These are phyloP conservation scores for Apocynum venetum DNA, from an alignment of 257 asterid genomes.

Conservation along the genomic window DNA sequence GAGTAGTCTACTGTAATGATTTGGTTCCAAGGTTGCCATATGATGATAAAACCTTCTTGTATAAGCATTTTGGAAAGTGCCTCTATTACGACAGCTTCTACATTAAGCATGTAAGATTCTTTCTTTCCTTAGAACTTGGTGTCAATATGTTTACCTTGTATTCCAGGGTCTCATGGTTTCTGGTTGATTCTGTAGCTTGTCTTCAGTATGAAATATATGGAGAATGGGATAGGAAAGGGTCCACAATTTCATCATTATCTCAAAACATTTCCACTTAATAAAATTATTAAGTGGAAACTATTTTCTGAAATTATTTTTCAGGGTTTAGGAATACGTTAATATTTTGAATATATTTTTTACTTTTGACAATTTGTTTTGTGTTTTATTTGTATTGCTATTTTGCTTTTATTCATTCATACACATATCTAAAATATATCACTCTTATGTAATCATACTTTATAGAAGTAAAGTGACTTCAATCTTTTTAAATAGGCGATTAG, in stretches of 20 bases:
- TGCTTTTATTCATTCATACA: neutral
- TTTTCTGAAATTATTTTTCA: too few species aligned
- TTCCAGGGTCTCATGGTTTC: neutral
- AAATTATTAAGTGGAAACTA: too few species aligned
- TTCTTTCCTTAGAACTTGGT: neutral
- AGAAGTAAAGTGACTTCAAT: neutral
- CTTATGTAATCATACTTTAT: neutral
- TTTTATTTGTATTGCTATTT: neutral
- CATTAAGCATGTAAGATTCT: slow-evolving; percentile 48
- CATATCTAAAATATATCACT: neutral
- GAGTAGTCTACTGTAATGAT: slow-evolving; percentile 84
- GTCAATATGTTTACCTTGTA: neutral
- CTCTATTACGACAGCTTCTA: slow-evolving; percentile 76
- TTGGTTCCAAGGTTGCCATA: slow-evolving; percentile 94
- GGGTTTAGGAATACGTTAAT: neutral
- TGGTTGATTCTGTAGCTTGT: neutral
- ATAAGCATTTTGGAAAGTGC: slow-evolving; percentile 83
- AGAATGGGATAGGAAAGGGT: neutral
- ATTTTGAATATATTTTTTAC: neutral
- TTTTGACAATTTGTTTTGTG: neutral
- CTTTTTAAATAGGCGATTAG: neutral
- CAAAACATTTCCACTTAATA: neutral
- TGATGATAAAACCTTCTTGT: slow-evolving; percentile 74
- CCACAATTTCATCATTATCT: neutral
- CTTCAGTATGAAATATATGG: neutral